phyloP scores from a whole-genome alignment of 73 alveolate species.

The Paramecium primaurelia region DNA sequence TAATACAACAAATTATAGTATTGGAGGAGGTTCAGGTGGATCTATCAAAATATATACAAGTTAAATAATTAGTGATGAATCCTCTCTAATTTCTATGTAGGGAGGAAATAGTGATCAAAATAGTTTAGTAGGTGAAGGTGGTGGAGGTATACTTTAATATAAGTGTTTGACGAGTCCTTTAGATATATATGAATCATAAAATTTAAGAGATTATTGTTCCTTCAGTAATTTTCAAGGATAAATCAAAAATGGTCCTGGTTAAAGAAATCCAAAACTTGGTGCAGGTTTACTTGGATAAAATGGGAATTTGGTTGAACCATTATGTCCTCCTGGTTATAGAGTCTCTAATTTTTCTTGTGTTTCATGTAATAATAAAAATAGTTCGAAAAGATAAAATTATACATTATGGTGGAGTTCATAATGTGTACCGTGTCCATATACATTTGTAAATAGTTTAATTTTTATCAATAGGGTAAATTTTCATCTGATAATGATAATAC shows the following conservation, averaged over 20 bases:
- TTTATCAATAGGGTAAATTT: background rate
- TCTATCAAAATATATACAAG: background rate
- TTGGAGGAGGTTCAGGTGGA: slow-evolving; percentile 50
- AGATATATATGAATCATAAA: background rate
- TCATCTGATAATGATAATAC: background rate
- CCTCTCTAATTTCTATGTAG: background rate
- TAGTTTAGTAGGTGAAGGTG: slow-evolving; percentile 19
- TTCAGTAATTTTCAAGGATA: background rate
- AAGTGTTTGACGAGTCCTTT: background rate
- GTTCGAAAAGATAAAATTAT: background rate
- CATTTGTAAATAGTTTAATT: background rate
- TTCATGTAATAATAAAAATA: background rate
- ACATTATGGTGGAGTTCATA: slow-evolving; percentile 21
- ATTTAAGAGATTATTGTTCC: background rate
- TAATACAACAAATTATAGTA: background rate
- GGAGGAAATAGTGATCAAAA: background rate
- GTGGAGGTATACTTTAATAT: slow-evolving; percentile 2
- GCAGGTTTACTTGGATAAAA: background rate
- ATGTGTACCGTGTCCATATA: slow-evolving; percentile 7
- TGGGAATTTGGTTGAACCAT: background rate
- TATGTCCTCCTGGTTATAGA: background rate
- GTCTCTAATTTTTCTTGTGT: background rate
- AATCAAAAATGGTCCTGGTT: background rate
- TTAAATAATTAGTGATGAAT: background rate
- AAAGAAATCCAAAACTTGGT: background rate